Percentiles rank a stretch among this genome's conserved stretches.
Evolutionary conservation across 176 grass and related monocot species (phyloP).

Genomic region (Hyparrhenia diplandra): DNA sequence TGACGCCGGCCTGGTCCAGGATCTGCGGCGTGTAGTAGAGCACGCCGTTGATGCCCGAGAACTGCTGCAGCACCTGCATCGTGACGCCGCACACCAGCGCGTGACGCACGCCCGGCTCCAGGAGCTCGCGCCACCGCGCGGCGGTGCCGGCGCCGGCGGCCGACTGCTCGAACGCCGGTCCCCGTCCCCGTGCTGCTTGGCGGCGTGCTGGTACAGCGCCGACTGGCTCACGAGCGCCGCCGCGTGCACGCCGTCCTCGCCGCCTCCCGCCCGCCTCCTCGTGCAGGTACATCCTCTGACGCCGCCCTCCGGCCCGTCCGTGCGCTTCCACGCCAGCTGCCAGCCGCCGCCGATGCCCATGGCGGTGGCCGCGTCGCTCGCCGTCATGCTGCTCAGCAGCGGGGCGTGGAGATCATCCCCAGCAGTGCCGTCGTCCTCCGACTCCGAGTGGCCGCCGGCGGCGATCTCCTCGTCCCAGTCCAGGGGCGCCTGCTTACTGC

Average conservation of each 20-base stretch:
- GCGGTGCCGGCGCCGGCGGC: too few relatives aligned
- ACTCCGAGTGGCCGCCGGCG: background rate
- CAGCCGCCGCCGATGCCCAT: conserved; percentile 82
- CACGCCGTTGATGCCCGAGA: conserved; percentile 76
- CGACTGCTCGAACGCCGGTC: too few relatives aligned
- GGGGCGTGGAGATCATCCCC: conserved; percentile 8
- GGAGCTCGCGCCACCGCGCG: conserved; percentile 52
- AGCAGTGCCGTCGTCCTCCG: background rate
- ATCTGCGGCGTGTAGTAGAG: conserved; percentile 91
- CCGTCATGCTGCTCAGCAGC: conserved; percentile 24
- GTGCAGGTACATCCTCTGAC: conserved; percentile 72
- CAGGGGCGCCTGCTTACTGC: background rate
- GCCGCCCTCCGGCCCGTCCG: conserved; percentile 12
- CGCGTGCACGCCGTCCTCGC: conserved; percentile 34
- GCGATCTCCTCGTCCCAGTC: conserved; percentile 54
- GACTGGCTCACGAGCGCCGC: conserved; percentile 69
- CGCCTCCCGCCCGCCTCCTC: conserved; percentile 38
- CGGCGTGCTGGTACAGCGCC: conserved; percentile 20
- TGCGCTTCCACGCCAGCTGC: conserved; percentile 76
- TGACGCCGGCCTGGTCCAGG: conserved; percentile 66
- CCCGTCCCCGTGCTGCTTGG: background rate
- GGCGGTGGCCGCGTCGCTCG: conserved; percentile 13
- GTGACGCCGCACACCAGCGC: conserved; percentile 50
- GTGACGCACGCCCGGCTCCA: conserved; percentile 46
- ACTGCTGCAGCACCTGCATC: conserved; percentile 78